phyloP scores from a whole-genome alignment of 2,329 filamentous ascomycete genomes.

The Daldinia eschscholtzii region DNA sequence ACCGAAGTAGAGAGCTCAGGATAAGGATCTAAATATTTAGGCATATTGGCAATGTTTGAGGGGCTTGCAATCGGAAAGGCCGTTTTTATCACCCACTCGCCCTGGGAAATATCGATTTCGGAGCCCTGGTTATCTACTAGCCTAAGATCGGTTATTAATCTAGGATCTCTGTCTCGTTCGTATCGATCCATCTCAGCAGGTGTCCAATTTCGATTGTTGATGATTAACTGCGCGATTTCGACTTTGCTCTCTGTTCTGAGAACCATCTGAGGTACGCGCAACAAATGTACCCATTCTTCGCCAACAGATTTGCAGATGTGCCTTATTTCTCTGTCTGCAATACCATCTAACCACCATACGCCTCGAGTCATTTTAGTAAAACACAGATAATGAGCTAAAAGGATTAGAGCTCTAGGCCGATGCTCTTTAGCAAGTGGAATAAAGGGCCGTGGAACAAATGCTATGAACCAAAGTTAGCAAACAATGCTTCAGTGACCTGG shows the following conservation, averaged over 20 bases:
- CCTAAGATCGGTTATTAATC: constrained; percentile 39
- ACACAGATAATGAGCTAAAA: constrained; percentile 65
- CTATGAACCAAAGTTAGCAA: constrained; percentile 25
- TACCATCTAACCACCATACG: constrained; percentile 65
- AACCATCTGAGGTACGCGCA: constrained; percentile 59
- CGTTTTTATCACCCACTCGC: constrained; percentile 40
- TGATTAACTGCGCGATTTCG: constrained; percentile 58
- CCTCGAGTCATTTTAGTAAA: constrained; percentile 61
- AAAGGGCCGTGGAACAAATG: constrained; percentile 61
- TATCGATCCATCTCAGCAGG: constrained; percentile 49
- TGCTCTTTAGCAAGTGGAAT: constrained; percentile 58
- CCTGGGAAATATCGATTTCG: constrained; percentile 40
- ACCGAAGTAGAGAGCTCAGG: neutral
- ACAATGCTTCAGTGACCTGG: neutral
- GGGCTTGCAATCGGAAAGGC: constrained; percentile 1
- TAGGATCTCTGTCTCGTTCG: constrained; percentile 44
- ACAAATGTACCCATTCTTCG: constrained; percentile 56
- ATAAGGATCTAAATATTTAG: constrained; percentile 12
- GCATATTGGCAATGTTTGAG: constrained; percentile 5
- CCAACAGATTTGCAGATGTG: constrained; percentile 59
- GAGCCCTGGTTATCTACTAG: constrained; percentile 40
- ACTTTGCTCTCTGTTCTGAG: constrained; percentile 52
- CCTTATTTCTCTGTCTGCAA: constrained; percentile 61
- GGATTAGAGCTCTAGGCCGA: constrained; percentile 62
- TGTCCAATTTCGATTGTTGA: constrained; percentile 60